Percentiles rank a stretch among this genome's conserved stretches.
phyloP scores from a whole-genome alignment of 495 filamentous ascomycete species.

The Podospora didyma region DNA sequence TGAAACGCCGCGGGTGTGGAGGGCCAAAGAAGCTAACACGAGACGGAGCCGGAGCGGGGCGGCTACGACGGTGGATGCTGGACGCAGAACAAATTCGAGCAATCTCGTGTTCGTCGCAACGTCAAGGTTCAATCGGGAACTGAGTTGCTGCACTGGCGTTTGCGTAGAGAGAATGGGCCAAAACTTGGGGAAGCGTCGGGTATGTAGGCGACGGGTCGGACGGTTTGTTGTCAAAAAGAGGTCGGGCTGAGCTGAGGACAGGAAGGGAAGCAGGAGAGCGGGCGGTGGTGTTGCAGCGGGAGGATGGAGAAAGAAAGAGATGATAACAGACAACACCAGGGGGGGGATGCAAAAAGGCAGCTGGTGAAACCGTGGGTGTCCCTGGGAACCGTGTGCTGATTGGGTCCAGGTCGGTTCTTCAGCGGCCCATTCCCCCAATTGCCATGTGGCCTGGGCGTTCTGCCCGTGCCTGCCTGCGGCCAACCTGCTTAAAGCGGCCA shows the following conservation, averaged over 20 bases:
- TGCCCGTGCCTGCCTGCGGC: background rate
- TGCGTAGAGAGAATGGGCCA: background rate
- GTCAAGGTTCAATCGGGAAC: background rate
- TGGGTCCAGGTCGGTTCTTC: background rate
- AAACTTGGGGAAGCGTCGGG: too few relatives aligned
- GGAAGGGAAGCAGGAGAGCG: too few relatives aligned
- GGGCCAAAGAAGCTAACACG: background rate
- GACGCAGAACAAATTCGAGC: background rate
- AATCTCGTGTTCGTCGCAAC: background rate
- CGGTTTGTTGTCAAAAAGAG: too few relatives aligned
- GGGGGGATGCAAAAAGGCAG: background rate
- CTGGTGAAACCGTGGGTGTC: background rate
- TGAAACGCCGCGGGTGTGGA: conserved; percentile 2
- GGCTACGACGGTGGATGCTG: background rate
- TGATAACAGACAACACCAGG: background rate
- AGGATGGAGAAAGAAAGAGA: background rate
- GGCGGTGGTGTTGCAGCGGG: background rate
- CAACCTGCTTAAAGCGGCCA: background rate
- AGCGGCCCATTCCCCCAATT: background rate
- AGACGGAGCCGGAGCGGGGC: background rate
- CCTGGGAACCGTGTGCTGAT: background rate
- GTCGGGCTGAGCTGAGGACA: too few relatives aligned
- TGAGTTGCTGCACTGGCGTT: background rate
- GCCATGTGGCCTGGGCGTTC: background rate
- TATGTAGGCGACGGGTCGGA: too few relatives aligned